A percentile compares a stretch with the other conserved stretches of the same genome.
Evolutionary conservation across 2,329 filamentous ascomycete genomes (phyloP).

Genomic region (Trichophyton equinum): DNA sequence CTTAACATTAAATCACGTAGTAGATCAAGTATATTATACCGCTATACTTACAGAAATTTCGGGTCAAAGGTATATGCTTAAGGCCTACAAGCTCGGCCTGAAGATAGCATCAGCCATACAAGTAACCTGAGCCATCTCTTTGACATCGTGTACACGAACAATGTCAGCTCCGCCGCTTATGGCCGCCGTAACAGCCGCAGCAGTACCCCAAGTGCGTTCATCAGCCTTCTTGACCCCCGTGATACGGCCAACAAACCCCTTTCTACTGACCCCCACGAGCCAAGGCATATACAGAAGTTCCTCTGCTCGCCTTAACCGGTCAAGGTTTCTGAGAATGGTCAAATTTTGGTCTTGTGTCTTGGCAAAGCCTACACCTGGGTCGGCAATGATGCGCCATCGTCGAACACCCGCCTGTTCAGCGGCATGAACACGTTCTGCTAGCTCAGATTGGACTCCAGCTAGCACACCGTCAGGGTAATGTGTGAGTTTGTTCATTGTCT

Average conservation of each 20-base stretch:
- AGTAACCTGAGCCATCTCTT: slow-evolving; percentile 71
- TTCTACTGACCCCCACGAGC: slow-evolving; percentile 80
- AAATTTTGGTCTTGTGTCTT: slow-evolving; percentile 74
- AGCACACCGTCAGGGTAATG: slow-evolving; percentile 59
- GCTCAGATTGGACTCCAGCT: slow-evolving; percentile 52
- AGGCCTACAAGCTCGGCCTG: slow-evolving; percentile 13
- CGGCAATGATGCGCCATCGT: slow-evolving; percentile 87
- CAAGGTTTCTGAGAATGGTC: slow-evolving; percentile 57
- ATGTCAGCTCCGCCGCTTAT: slow-evolving; percentile 82
- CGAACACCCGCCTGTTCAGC: slow-evolving; percentile 74
- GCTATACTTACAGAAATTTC: background rate
- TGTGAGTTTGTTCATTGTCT: slow-evolving; percentile 61
- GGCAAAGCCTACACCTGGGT: slow-evolving; percentile 89
- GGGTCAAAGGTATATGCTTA: background rate
- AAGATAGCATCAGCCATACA: slow-evolving; percentile 74
- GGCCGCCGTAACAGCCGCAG: slow-evolving; percentile 73
- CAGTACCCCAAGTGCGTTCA: slow-evolving; percentile 72
- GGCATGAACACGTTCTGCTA: slow-evolving; percentile 55
- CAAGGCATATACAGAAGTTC: slow-evolving; percentile 56
- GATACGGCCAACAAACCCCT: slow-evolving; percentile 73
- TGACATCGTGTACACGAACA: slow-evolving; percentile 80
- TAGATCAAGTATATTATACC: background rate
- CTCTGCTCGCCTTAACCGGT: slow-evolving; percentile 41
- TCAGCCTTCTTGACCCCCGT: slow-evolving; percentile 61
- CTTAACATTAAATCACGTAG: too few relatives aligned